phyloP scores from a whole-genome alignment of 768 basidiomycete genomes.

The Hygrophorus russula region DNA sequence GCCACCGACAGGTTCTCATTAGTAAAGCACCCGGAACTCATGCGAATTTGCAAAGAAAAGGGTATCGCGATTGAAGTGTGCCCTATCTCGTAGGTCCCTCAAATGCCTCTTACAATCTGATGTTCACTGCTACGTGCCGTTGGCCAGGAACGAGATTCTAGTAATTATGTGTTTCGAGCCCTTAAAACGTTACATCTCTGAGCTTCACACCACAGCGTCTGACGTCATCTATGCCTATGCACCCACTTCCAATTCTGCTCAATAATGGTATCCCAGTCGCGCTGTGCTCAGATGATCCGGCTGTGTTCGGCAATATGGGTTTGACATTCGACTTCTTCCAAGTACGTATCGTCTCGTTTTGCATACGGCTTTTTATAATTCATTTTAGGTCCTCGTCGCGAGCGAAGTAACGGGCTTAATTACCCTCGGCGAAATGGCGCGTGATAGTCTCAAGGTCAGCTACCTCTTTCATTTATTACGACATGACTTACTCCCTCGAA shows the following conservation, averaged over 20 bases:
- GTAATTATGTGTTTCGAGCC: slow-evolving; percentile 21
- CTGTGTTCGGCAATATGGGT: slow-evolving; percentile 69
- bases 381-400: slow-evolving; percentile 44
- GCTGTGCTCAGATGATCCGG: slow-evolving; percentile 66
- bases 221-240: slow-evolving; percentile 72
- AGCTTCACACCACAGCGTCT: slow-evolving; percentile 34
- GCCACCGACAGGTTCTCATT: slow-evolving; percentile 45
- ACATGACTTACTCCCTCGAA: background rate
- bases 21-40: slow-evolving; percentile 65
- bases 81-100: slow-evolving; percentile 62
- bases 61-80: slow-evolving; percentile 65
- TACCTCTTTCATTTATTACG: background rate
- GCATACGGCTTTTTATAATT: background rate
- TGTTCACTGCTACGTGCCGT: background rate
- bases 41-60: slow-evolving; percentile 52
- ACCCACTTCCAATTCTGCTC: slow-evolving; percentile 60
- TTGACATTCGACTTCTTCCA: slow-evolving; percentile 74
- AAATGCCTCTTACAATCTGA: background rate
- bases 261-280: slow-evolving; percentile 67
- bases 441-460: slow-evolving; percentile 51
- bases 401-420: slow-evolving; percentile 57
- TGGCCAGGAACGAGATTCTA: slow-evolving; percentile 57
- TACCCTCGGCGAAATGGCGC: slow-evolving; percentile 50
- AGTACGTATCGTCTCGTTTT: slow-evolving; percentile 20
- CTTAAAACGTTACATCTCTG: background rate